Evolutionary conservation across 805 yeast genomes (phyloP).

Genomic region (Alloascoidea africana): DNA sequence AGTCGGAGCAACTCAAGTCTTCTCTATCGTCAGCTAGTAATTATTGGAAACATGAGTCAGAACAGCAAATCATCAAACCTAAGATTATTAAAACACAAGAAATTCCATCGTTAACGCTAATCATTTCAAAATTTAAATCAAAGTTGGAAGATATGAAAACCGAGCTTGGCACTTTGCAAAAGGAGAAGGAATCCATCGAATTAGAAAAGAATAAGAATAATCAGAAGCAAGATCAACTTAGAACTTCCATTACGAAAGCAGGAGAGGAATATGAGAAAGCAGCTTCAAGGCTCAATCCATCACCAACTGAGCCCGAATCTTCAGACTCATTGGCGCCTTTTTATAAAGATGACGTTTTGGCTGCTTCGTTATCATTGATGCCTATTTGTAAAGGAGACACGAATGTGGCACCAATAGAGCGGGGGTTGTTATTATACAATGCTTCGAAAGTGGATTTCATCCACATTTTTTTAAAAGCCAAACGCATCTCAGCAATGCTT

Average conservation of each 20-base stretch:
- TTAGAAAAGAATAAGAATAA: background rate
- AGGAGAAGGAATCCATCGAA: background rate
- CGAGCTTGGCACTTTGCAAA: background rate
- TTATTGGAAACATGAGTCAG: too few species aligned
- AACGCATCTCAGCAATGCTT: background rate
- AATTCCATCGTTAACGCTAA: background rate
- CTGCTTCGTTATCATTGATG: background rate
- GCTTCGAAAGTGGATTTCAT: background rate
- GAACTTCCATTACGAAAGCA: background rate
- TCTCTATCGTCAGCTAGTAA: too few species aligned
- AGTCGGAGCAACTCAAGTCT: too few species aligned
- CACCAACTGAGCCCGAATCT: background rate
- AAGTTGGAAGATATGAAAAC: background rate
- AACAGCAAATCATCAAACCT: too few species aligned
- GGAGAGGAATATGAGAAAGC: background rate
- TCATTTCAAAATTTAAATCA: background rate
- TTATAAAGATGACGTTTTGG: background rate
- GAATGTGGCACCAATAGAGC: background rate
- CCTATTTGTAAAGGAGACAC: background rate
- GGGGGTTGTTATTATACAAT: background rate
- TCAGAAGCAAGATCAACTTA: background rate
- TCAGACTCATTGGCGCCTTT: background rate
- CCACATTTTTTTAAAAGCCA: background rate
- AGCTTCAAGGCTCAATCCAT: background rate
- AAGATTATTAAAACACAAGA: too few species aligned